phyloP scores from a whole-genome alignment of 768 basidiomycete species.

The Termitomyces sp. region DNA sequence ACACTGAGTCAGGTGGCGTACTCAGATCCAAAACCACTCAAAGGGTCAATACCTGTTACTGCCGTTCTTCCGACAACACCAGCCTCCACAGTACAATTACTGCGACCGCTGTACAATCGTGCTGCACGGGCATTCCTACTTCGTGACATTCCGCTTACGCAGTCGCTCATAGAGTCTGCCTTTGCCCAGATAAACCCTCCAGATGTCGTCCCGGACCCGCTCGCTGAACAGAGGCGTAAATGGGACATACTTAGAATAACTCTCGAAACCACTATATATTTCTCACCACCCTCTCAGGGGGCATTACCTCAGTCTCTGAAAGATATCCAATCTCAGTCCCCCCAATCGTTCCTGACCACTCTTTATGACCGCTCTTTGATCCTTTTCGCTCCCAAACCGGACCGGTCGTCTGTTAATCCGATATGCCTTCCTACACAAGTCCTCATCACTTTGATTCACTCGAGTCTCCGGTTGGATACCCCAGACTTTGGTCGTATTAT shows the following conservation, averaged over 20 bases:
- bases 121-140: conserved; percentile 79
- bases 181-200: conserved; percentile 57
- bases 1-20: conserved; percentile 32
- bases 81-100: conserved; percentile 38
- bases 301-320: conserved; percentile 51
- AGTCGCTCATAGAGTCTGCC: conserved; percentile 64
- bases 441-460: conserved; percentile 65
- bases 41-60: conserved; percentile 22
- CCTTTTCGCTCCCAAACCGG: conserved; percentile 57
- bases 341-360: conserved; percentile 52
- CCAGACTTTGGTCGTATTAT: conserved; percentile 60
- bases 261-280: conserved; percentile 70
- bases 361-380: conserved; percentile 63
- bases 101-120: conserved; percentile 72
- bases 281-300: conserved; percentile 46
- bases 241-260: conserved; percentile 89
- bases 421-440: conserved; percentile 68
- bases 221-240: conserved; percentile 62
- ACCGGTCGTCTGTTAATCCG: conserved; percentile 38
- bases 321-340: conserved; percentile 51
- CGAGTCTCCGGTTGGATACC: conserved; percentile 64
- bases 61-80: conserved; percentile 17
- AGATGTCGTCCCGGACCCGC: conserved; percentile 30
- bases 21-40: conserved; percentile 31
- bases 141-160: conserved; percentile 64